phyloP scores from a whole-genome alignment of 78 protist species.

The Pigoraptor vietnamica region DNA sequence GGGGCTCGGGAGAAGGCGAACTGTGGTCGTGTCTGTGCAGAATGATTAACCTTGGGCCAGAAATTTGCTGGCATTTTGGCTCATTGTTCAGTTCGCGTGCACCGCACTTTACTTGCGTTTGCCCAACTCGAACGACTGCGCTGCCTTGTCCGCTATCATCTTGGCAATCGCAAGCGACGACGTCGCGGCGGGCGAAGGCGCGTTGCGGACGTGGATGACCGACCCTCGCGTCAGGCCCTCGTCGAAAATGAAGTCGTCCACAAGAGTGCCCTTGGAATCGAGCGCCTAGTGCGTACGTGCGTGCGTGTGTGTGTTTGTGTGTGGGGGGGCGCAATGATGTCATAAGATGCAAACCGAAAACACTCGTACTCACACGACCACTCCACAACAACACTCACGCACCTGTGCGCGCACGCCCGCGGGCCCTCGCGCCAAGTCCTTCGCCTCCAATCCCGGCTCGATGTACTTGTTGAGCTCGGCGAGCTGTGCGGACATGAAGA shows the following conservation, averaged over 20 bases:
- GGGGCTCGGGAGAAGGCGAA: too few species aligned
- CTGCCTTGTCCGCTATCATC: slow-evolving; percentile 19
- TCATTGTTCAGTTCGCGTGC: too few species aligned
- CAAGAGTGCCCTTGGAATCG: slow-evolving; percentile 25
- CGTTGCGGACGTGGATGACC: slow-evolving; percentile 48
- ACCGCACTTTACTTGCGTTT: too few species aligned
- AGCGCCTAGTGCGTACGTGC: too few species aligned
- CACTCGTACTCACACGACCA: too few species aligned
- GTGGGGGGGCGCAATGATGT: too few species aligned
- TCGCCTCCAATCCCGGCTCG: slow-evolving; percentile 6
- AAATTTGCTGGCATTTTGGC: too few species aligned
- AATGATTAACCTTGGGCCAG: too few species aligned
- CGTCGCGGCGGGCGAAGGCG: slow-evolving; percentile 73
- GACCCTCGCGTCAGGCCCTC: not conserved
- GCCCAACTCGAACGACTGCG: not conserved
- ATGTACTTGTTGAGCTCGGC: slow-evolving; percentile 15
- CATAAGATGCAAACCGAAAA: too few species aligned
- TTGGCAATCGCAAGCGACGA: slow-evolving; percentile 58
- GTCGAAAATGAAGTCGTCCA: slow-evolving; percentile 56
- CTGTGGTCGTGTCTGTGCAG: too few species aligned
- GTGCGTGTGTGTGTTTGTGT: too few species aligned
- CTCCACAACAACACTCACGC: too few species aligned
- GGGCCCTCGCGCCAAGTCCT: not conserved
- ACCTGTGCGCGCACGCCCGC: slow-evolving; percentile 50
- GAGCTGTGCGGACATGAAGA: slow-evolving; percentile 3